A percentile compares a stretch with the other conserved stretches of the same genome.
These are phyloP conservation scores for Alternaria sp. DNA, from an alignment of 2,329 filamentous ascomycete species.

Conservation along the genomic window DNA sequence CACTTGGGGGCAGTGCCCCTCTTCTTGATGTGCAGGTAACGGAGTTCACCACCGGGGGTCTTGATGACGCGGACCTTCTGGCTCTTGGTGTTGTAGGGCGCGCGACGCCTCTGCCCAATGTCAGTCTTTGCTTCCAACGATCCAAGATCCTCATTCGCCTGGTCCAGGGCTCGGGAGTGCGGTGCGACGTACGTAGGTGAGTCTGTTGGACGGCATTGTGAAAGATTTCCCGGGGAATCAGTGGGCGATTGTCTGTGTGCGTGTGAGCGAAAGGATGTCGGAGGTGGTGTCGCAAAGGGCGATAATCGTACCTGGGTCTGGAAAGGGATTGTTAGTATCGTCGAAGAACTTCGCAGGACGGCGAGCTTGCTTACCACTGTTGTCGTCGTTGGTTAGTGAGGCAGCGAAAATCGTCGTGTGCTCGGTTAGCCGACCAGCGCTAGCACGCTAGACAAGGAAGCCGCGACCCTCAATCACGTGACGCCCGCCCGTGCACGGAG, in stretches of 20 bases:
- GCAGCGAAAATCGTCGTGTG: conserved; percentile 14
- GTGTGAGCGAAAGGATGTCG: conserved; percentile 33
- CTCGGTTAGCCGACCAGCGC: conserved; percentile 16
- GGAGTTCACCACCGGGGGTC: conserved; percentile 94
- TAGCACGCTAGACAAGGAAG: conserved; percentile 15
- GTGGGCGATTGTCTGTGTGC: conserved; percentile 37
- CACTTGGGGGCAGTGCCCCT: conserved; percentile 97
- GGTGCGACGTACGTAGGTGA: conserved; percentile 61
- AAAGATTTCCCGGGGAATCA: conserved; percentile 48
- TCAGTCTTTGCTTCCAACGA: conserved; percentile 30
- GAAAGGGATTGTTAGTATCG: conserved; percentile 12
- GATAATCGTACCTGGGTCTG: conserved; percentile 37
- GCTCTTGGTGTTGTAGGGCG: conserved; percentile 92
- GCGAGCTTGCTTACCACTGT: conserved; percentile 40
- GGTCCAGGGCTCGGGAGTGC: conserved; percentile 12
- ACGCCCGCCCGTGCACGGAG: not conserved
- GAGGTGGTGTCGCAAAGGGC: conserved; percentile 2
- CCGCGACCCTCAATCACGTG: not conserved
- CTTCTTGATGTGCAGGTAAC: conserved; percentile 99
- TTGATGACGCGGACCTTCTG: conserved; percentile 81
- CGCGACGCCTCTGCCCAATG: conserved; percentile 59
- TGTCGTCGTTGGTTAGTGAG: conserved; percentile 36
- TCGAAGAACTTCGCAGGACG: conserved; percentile 14
- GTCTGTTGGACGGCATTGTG: conserved; percentile 61
- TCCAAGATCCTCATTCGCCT: conserved; percentile 13